Evolutionary conservation across 371 early-diverging fungal species (phyloP), one percentile per base, ranked within the genome.

Genomic region (Nematocida displodere): DNA sequence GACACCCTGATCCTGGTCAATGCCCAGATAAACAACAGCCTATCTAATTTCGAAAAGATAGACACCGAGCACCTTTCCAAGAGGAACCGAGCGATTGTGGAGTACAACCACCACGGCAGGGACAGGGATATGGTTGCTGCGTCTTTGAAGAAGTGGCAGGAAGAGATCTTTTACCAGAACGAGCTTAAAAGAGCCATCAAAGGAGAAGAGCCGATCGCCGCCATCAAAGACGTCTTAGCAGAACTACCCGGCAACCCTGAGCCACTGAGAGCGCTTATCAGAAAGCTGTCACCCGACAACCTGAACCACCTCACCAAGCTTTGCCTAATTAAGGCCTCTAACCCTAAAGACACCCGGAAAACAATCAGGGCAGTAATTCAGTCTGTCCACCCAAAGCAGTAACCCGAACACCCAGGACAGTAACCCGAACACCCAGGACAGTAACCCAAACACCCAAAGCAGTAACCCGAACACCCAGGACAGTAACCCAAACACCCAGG

Each of bases 71-170:
- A 28, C 13, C 54, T 66, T n/a, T 28, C 3, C 39, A 66, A 46
- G 20, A 54, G 56, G 17, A 66, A 66, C 66, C 54, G 56, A 34
- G 54, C 66, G 28, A 66, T 66, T 5, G 55, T 54, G 47, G 4
- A 22, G 33, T 66, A 55, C 55, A 66, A 66, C 28, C 22, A 39
- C 44, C 55, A 55, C 24, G 40, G 26, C 4, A 44, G 34, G 17
- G 20, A 34, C 5, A 33, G 31, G 7, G 54, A 50, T 1, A 13
- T 15, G 20, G 55, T 66, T 15, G 46, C n/a, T 13, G 55, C 40
- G 17, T 36, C 34, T 7, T 28, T 66, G 40, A 66, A 44, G 34
- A 26, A 40, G 46, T 66, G 54, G 55, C 66, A 66, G 47, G 42
- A 39, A 24, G 56, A 66, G 36, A 50, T 5, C 0, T 65, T 53